Conservation (phyloP, 176 grass and related monocot species). For the Eleusine indica region DNA sequence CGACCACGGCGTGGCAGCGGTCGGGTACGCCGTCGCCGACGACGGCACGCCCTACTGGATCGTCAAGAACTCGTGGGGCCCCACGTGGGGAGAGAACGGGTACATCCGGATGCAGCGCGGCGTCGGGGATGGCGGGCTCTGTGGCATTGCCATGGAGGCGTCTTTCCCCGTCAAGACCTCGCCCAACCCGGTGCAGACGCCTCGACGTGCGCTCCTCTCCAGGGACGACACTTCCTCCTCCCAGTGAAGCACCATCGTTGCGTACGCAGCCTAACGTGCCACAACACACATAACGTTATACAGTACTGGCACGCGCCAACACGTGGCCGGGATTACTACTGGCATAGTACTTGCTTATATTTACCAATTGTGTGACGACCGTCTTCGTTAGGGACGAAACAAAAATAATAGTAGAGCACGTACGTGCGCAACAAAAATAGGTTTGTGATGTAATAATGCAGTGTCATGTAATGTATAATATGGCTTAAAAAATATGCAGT, state of each 20-base stretch:
- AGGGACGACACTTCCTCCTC: background rate
- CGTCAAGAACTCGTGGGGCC: constrained; percentile 83
- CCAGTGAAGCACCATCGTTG: background rate
- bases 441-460: background rate
- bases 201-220: constrained; percentile 37
- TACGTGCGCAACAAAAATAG: background rate
- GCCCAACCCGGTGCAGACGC: constrained; percentile 42
- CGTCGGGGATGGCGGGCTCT: constrained; percentile 52
- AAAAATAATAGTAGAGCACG: background rate
- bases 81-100: constrained; percentile 60
- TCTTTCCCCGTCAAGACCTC: constrained; percentile 76
- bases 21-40: constrained; percentile 58
- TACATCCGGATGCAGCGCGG: constrained; percentile 79
- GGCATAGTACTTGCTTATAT: background rate
- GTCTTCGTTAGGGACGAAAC: background rate
- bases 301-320: background rate
- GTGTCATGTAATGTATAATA: background rate
- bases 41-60: constrained; percentile 63
- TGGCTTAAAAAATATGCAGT: background rate
- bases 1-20: constrained; percentile 73
- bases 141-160: constrained; percentile 85
- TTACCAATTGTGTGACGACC: background rate
- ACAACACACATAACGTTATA: background rate
- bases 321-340: background rate
- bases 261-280: background rate